Percentiles rank a stretch among this genome's conserved stretches.
Evolutionary conservation across 495 filamentous ascomycete species (phyloP).

Genomic region (Hypoxylon crocopeplum): DNA sequence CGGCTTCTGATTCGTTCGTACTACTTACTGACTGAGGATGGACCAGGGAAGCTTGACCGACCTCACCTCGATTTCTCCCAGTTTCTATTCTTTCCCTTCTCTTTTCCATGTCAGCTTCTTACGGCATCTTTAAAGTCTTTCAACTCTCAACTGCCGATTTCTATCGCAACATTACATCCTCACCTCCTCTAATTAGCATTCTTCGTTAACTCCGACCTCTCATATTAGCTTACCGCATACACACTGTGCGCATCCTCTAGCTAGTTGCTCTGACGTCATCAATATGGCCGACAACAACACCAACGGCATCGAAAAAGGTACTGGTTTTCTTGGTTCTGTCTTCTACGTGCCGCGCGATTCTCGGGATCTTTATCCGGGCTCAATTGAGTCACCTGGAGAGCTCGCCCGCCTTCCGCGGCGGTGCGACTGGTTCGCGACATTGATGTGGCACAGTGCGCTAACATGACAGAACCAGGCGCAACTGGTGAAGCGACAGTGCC

Average conservation of each 20-base stretch:
- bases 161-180: constrained; percentile 13
- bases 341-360: not conserved
- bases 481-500: constrained; percentile 28
- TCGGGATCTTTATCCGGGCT: constrained; percentile 19
- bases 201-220: not conserved
- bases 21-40: constrained; percentile 34
- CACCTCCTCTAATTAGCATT: constrained; percentile 1
- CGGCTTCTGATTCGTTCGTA: constrained; percentile 43
- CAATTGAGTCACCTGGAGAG: constrained; percentile 26
- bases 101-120: constrained; percentile 23
- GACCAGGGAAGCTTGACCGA: constrained; percentile 39
- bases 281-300: constrained; percentile 47
- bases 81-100: constrained; percentile 26
- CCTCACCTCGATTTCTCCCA: constrained; percentile 40
- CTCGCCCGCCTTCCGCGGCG: constrained; percentile 16
- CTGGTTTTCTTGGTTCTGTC: not conserved
- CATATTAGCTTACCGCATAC: not conserved
- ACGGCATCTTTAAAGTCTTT: constrained; percentile 1
- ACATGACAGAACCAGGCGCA: constrained; percentile 28
- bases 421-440: constrained; percentile 24
- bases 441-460: constrained; percentile 39
- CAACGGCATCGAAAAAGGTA: constrained; percentile 52
- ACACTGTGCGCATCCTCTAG: constrained; percentile 22
- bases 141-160: constrained; percentile 11
- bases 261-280: constrained; percentile 51